Conservation (phyloP, 345 rosid genomes). For the Ceriops tagal region DNA sequence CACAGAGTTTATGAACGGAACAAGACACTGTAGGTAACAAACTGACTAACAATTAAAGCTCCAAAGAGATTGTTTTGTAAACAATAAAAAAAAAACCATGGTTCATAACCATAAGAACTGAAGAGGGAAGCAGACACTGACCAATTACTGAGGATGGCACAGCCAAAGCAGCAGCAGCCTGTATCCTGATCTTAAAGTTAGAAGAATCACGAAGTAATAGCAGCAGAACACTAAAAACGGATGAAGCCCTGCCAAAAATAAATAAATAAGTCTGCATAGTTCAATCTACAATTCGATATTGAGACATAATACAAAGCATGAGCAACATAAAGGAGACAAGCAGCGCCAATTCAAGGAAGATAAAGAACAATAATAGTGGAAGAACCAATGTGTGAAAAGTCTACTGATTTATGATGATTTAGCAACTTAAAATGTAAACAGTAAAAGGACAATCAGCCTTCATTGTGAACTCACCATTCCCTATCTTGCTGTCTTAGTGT, state of each 20-base stretch:
- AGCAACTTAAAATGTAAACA: slow-evolving; percentile 2
- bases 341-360: not conserved
- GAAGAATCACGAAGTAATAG: slow-evolving; percentile 83
- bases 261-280: too few species aligned
- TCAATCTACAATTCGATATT: too few species aligned
- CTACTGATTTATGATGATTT: not conserved
- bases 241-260: slow-evolving; percentile 70
- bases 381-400: not conserved
- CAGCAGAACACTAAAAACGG: slow-evolving; percentile 75
- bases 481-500: slow-evolving; percentile 66
- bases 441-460: not conserved
- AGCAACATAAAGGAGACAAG: not conserved
- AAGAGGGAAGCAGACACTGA: slow-evolving; percentile 30
- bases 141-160: slow-evolving; percentile 65
- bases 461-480: slow-evolving; percentile 62
- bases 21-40: not conserved
- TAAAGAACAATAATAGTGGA: not conserved
- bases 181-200: slow-evolving; percentile 91
- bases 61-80: slow-evolving; percentile 2
- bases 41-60: not conserved
- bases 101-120: slow-evolving; percentile 8
- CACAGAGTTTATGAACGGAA: not conserved
- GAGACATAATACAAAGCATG: not conserved
- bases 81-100: slow-evolving; percentile 1
- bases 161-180: slow-evolving; percentile 94